Conservation (phyloP, 768 basidiomycete genomes). For the Trametes coccinea region DNA sequence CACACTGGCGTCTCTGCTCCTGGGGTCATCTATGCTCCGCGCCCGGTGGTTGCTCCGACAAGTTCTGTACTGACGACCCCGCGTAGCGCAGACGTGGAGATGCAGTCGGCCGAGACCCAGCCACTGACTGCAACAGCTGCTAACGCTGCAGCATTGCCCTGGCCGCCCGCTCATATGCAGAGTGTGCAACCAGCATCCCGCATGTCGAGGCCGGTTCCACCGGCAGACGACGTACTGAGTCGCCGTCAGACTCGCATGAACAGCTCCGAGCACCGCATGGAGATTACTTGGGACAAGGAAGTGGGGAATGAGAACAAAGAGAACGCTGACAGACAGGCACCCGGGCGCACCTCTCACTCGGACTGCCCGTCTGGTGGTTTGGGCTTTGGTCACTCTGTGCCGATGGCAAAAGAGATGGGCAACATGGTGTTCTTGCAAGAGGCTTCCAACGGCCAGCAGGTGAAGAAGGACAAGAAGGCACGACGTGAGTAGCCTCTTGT, state of each 20-base stretch:
- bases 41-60: slow-evolving; percentile 23
- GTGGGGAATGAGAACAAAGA: slow-evolving; percentile 38
- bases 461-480: slow-evolving; percentile 51
- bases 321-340: slow-evolving; percentile 31
- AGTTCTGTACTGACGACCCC: slow-evolving; percentile 42
- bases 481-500: slow-evolving; percentile 47
- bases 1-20: slow-evolving; percentile 15
- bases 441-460: slow-evolving; percentile 34
- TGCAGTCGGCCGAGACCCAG: slow-evolving; percentile 48
- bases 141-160: slow-evolving; percentile 36
- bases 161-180: slow-evolving; percentile 22
- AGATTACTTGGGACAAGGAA: slow-evolving; percentile 12
- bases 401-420: slow-evolving; percentile 51
- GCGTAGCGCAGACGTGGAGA: slow-evolving; percentile 39
- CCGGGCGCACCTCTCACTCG: slow-evolving; percentile 28
- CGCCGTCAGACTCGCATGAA: slow-evolving; percentile 10
- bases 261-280: slow-evolving; percentile 11
- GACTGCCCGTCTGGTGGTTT: slow-evolving; percentile 32
- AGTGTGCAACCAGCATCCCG: background rate
- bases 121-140: slow-evolving; percentile 42
- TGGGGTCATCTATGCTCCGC: slow-evolving; percentile 25
- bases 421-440: slow-evolving; percentile 45
- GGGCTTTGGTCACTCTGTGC: slow-evolving; percentile 35
- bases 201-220: background rate
- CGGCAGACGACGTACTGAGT: background rate